Evolutionary conservation across 2,329 filamentous ascomycete genomes (phyloP).

Genomic region (Aspergillus ochraceoroseus): DNA sequence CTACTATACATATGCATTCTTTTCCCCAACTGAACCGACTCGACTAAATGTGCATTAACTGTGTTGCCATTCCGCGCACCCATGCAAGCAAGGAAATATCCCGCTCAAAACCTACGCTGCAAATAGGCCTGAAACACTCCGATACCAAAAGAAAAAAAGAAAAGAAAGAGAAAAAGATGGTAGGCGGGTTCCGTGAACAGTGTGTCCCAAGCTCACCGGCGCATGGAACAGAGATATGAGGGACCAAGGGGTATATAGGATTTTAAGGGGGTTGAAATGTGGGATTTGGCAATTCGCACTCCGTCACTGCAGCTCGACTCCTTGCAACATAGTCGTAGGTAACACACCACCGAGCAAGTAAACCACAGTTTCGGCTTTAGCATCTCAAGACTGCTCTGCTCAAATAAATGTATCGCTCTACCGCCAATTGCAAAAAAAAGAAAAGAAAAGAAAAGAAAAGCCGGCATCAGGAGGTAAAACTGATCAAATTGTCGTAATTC

Average conservation of each 20-base stretch:
- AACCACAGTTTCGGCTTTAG: not conserved
- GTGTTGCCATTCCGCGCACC: constrained; percentile 10
- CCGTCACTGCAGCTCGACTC: constrained; percentile 3
- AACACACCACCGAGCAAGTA: constrained; percentile 7
- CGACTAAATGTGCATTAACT: constrained; percentile 10
- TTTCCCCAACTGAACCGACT: constrained; percentile 12
- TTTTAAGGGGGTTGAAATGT: constrained; percentile 20
- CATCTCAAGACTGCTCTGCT: not conserved
- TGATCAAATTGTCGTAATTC: constrained; percentile 20
- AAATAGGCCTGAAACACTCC: constrained; percentile 29
- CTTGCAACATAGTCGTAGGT: not conserved
- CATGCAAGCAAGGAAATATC: constrained; percentile 9
- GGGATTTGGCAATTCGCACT: constrained; percentile 5
- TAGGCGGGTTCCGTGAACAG: constrained; percentile 1
- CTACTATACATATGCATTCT: constrained; percentile 13
- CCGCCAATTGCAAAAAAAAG: not conserved
- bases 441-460: constrained; percentile 1
- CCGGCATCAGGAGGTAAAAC: constrained; percentile 3
- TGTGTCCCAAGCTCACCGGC: constrained; percentile 13
- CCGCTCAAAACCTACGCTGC: constrained; percentile 20
- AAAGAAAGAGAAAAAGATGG: constrained; percentile 15
- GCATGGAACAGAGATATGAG: constrained; percentile 16
- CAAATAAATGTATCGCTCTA: constrained; percentile 4
- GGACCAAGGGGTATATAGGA: constrained; percentile 26
- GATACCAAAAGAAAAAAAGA: constrained; percentile 22